Evolutionary conservation across 2,329 filamentous ascomycete species (phyloP), one percentile per base, ranked within the genome.

Genomic region (Colletotrichum cereale): DNA sequence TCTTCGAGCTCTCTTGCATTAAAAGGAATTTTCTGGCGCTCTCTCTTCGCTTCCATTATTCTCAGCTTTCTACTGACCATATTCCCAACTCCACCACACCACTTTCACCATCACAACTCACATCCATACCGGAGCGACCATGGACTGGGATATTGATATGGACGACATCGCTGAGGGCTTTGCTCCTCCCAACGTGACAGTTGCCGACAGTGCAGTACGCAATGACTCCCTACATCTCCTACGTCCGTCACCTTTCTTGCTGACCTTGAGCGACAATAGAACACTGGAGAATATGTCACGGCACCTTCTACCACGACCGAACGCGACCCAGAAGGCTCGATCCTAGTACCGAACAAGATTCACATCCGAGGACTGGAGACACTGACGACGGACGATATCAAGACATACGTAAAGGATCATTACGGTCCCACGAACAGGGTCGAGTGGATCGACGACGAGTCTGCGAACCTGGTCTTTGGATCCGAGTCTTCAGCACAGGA

Each of bases 401-500:
- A 92, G 76, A 85, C 88, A 71, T 98, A 95, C 76, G 89, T 94
- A 11, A 82, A 85, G 58, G 87, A 93, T 73, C 89, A 96, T 80
- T 94, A 88, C 77, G 83, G 86, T 44, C 79, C 81, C 18, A 85
- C 91, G 67, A 84, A 88, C 67, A 87, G 89, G 73, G 86, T 98
- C 74, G 95, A 98, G 83, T 99, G 96, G 96, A 94, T 99, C 75
- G 94, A 98, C 80, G 96, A 99, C 81, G 91, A 90, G 8, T 96
- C 94, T 0, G 94, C 94, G 73, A 98, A 98, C 79, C 85, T 98
- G 64, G 82, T 97, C 63, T 98, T 96, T 83, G 84, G 83, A 48
- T 86, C 86, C 8, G 84, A 89, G 18, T 78, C 81, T 31, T 78
- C 80, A 8, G 89, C 89, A 2, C 82, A 84, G 24, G 85, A 88